These are phyloP conservation scores for Cardiospermum halicacabum DNA, from an alignment of 345 rosid species.

Conservation along the genomic window DNA sequence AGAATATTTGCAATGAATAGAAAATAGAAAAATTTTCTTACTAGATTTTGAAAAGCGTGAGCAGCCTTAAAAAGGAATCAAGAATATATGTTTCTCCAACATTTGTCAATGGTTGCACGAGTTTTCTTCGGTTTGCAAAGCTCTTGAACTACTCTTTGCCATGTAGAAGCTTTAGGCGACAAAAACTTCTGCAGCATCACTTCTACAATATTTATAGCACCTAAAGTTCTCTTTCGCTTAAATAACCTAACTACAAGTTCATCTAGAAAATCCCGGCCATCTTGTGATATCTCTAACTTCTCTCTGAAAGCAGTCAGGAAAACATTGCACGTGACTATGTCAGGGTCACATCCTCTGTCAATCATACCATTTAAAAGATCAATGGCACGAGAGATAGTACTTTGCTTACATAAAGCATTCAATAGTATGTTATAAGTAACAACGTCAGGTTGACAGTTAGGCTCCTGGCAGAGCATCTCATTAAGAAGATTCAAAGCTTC, in stretches of 20 bases:
- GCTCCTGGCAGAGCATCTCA: slow-evolving; percentile 80
- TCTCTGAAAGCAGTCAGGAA: slow-evolving; percentile 63
- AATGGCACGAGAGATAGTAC: slow-evolving; percentile 58
- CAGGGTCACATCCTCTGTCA: slow-evolving; percentile 77
- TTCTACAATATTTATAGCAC: slow-evolving; percentile 69
- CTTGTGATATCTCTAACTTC: slow-evolving; percentile 67
- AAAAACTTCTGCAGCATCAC: slow-evolving; percentile 71
- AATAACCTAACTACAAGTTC: slow-evolving; percentile 66
- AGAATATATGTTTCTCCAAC: slow-evolving; percentile 49
- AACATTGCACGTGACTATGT: slow-evolving; percentile 65
- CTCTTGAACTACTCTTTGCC: slow-evolving; percentile 60
- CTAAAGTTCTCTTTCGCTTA: slow-evolving; percentile 53
- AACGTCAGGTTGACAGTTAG: slow-evolving; percentile 75
- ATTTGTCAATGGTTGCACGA: slow-evolving; percentile 55
- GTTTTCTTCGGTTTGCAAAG: slow-evolving; percentile 66
- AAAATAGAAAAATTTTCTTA: neutral
- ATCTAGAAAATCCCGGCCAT: slow-evolving; percentile 66
- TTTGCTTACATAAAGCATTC: slow-evolving; percentile 60
- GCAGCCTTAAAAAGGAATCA: slow-evolving; percentile 26
- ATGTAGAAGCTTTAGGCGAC: slow-evolving; percentile 56
- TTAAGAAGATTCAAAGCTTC: slow-evolving; percentile 69
- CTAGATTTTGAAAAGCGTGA: neutral
- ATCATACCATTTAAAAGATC: slow-evolving; percentile 79
- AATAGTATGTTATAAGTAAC: slow-evolving; percentile 82
- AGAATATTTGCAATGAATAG: neutral